phyloP scores from a whole-genome alignment of 768 basidiomycete genomes.

The Calvatia gigantea region DNA sequence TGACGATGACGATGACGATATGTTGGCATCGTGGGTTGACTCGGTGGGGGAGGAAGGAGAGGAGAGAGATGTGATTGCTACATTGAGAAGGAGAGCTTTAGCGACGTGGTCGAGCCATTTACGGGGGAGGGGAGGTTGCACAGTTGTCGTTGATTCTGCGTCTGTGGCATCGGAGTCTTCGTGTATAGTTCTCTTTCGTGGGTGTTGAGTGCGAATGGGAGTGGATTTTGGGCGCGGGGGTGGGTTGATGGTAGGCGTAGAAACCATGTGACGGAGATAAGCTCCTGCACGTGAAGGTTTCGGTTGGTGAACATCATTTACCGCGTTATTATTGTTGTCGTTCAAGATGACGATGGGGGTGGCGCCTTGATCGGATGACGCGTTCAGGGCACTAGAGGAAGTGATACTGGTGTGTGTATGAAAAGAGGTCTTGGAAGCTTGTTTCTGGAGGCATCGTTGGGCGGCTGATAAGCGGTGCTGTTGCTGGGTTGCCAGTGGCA shows the following conservation, averaged over 20 bases:
- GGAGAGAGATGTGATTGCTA: conserved; percentile 17
- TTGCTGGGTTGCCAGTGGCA: not conserved
- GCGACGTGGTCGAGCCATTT: conserved; percentile 75
- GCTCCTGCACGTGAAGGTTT: conserved; percentile 55
- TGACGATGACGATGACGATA: not conserved
- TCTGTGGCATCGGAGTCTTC: conserved; percentile 19
- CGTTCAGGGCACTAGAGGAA: not conserved
- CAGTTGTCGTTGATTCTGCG: conserved; percentile 11
- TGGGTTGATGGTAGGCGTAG: conserved; percentile 37
- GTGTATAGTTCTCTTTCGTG: conserved; percentile 28
- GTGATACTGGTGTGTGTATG: not conserved
- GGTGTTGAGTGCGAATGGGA: conserved; percentile 15
- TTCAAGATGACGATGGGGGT: conserved; percentile 14
- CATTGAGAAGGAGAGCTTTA: conserved; percentile 57
- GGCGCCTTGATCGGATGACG: not conserved
- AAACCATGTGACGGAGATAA: conserved; percentile 75
- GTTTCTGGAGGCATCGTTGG: conserved; percentile 3
- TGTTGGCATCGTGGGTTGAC: conserved; percentile 1
- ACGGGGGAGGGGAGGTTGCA: conserved; percentile 57
- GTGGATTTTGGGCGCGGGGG: conserved; percentile 34
- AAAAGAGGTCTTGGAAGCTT: conserved; percentile 3
- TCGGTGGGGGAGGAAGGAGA: conserved; percentile 10
- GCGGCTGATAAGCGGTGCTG: not conserved
- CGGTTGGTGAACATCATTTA: conserved; percentile 30
- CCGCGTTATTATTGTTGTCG: conserved; percentile 20